Evolutionary conservation across 805 yeast species (phyloP), one percentile per base, ranked within the genome.

Genomic region (Cyberlindnera maclurae): DNA sequence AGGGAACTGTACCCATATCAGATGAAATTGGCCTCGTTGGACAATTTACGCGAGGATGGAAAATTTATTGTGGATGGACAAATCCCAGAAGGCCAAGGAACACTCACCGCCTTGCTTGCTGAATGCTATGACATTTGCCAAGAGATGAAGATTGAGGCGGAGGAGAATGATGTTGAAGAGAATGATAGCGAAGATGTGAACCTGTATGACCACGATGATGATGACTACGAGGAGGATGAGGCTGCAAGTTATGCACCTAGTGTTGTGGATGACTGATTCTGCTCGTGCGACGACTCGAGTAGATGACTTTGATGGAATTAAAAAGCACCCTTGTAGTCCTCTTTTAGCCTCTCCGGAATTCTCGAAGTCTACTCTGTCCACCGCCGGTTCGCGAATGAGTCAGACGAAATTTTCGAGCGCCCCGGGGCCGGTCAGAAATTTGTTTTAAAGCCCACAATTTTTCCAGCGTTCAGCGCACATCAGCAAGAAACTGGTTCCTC

Each of bases 31-130:
- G 93, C 94, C 2, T 80, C 93, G 12, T 70, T 93, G 43, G 98
- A 93, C 59, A 84, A 88, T 54, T 57, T 82, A 55, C 76, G 97
- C 55, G 71, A 65, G 12, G 97, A 93, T 58, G 99, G 99, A 7
- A 90, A 86, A 65, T 93, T 93, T 54, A 77, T 83, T 55, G 82
- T 87, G 33, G 86, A 84, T 44, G 85, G 79, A 37, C 84, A 86
- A 46, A 82, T 93, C 31, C 99, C 99, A 3, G 97, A 93, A 58
- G 99, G 99, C 11, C 99, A 93, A 62, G 98, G 97, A 5, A 78
- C 95, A n/a, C 68, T 93, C 46, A 88, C 79, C 59, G 95, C 95
- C 1, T 64, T 90, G 41, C 67, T 90, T 36, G 93, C 95, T 4
- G 97, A 89, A 58, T 90, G 97, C 60, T 93, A 87, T 58, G 98